phyloP scores from a whole-genome alignment of 495 filamentous ascomycete species.

The Trichocladium antarcticum region DNA sequence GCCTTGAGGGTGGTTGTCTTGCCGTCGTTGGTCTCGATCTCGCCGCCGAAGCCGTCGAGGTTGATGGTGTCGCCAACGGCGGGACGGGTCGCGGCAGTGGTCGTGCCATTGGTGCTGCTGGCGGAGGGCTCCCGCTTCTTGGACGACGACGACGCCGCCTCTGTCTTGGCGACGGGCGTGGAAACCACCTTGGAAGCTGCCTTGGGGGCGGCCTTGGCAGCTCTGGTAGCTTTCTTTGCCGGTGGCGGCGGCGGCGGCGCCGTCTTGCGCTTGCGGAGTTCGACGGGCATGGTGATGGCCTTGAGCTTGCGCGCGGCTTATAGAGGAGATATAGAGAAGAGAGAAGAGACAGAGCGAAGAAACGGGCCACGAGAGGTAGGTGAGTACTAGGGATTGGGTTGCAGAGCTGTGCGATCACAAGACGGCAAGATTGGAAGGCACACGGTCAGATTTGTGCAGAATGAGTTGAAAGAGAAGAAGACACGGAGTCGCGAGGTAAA shows the following conservation, averaged over 20 bases:
- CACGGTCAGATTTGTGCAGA: not conserved
- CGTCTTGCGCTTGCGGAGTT: constrained; percentile 69
- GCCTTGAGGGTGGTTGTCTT: constrained; percentile 60
- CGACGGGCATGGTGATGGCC: constrained; percentile 37
- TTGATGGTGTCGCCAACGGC: constrained; percentile 44
- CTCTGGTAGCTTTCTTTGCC: constrained; percentile 43
- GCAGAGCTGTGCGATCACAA: not conserved
- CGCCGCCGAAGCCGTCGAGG: constrained; percentile 67
- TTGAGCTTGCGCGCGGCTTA: constrained; percentile 3
- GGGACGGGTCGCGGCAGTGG: constrained; percentile 25
- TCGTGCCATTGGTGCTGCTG: constrained; percentile 36
- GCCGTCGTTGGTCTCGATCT: constrained; percentile 77
- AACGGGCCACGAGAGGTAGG: too few relatives aligned
- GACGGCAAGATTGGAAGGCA: not conserved
- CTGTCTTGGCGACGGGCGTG: constrained; percentile 33
- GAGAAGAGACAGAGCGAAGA: constrained; percentile 2
- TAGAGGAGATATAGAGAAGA: not conserved
- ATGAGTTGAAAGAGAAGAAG: constrained; percentile 1
- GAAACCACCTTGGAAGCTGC: constrained; percentile 34
- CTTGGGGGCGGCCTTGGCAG: constrained; percentile 21
- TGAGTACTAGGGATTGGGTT: not conserved
- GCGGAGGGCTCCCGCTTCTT: too few relatives aligned
- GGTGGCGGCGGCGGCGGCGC: constrained; percentile 42
- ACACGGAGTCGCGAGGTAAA: constrained; percentile 17
- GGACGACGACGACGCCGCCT: too few relatives aligned